Evolutionary conservation across 305 asterid species (phyloP), one percentile per base, ranked within the genome.

Genomic region (Rubia peregrina): DNA sequence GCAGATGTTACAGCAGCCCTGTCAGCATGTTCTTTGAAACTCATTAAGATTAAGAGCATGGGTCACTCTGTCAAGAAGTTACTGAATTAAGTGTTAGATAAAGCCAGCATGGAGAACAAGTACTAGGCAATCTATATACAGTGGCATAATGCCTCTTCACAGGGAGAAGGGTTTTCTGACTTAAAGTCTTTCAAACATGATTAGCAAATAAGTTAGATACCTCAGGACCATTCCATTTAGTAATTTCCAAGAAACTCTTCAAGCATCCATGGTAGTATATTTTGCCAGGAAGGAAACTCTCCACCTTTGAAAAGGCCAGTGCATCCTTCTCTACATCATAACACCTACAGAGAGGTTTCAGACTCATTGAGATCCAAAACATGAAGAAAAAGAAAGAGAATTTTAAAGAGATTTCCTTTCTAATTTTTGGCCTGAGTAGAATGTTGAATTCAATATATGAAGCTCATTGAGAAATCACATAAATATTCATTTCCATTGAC

Each of bases 141-240:
- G 36, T 33, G 36, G 36, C 36, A 21, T n/a, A 43, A 42, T 65
- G 46, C 46, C 63, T 68, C 57, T 53, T 10, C 21, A 12, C 41
- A 9, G 36, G 8, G 8, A 51, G 59, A 7, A 48, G 13, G 7
- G 2, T 48, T 68, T 26, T 1, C 53, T 33, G 13, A 11, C 16
- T 41, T 36, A 49, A 36, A 24, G 40, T 72, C 70, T n/a, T 48
- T 24, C 5, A 17, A 76, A 71, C 53, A 51, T 64, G 69, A 68
- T 61, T 41, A 74, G 65, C 57, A 68, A n/a, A 55, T 57, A 53
- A 65, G 57, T 41, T 41, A 69, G 69, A 71, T 78, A 93, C 98
- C 96, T 93, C 96, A 51, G 97, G 96, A 53, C 97, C 98, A 61
- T 93, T 89, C 98, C 98, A 93, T 85, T 91, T 89, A 9, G 98